phyloP scores from a whole-genome alignment of 2,329 filamentous ascomycete species.

The Cordyceps javanica region DNA sequence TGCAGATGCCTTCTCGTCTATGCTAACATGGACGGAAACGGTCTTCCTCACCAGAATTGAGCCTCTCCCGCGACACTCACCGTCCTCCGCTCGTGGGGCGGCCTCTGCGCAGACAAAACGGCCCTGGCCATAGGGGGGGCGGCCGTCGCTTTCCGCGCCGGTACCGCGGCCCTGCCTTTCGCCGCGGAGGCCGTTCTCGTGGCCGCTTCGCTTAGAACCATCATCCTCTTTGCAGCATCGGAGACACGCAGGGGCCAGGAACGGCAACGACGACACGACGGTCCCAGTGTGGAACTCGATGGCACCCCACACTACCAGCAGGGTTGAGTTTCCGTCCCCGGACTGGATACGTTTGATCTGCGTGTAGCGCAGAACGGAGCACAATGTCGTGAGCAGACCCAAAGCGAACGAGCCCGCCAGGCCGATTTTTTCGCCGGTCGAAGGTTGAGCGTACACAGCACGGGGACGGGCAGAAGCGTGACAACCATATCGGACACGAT shows the following conservation, averaged over 20 bases:
- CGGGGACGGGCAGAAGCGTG: conserved; percentile 43
- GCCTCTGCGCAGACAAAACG: neutral
- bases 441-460: conserved; percentile 43
- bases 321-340: conserved; percentile 48
- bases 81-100: neutral
- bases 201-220: neutral
- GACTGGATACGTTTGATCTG: conserved; percentile 45
- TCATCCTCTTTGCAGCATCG: conserved; percentile 8
- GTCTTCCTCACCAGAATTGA: neutral
- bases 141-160: neutral
- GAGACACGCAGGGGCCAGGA: conserved; percentile 37
- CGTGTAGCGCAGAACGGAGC: conserved; percentile 45
- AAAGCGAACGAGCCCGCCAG: conserved; percentile 46
- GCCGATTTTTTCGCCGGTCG: conserved; percentile 41
- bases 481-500: conserved; percentile 46
- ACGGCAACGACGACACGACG: conserved; percentile 40
- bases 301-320: conserved; percentile 50
- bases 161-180: neutral
- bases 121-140: neutral
- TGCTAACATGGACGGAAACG: neutral
- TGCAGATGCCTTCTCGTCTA: neutral
- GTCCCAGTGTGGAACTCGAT: conserved; percentile 53
- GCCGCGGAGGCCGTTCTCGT: neutral
- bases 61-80: neutral
- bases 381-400: conserved; percentile 49